These are phyloP conservation scores for Fraxinus angustifolia DNA, from an alignment of 305 asterid species.

Conservation along the genomic window DNA sequence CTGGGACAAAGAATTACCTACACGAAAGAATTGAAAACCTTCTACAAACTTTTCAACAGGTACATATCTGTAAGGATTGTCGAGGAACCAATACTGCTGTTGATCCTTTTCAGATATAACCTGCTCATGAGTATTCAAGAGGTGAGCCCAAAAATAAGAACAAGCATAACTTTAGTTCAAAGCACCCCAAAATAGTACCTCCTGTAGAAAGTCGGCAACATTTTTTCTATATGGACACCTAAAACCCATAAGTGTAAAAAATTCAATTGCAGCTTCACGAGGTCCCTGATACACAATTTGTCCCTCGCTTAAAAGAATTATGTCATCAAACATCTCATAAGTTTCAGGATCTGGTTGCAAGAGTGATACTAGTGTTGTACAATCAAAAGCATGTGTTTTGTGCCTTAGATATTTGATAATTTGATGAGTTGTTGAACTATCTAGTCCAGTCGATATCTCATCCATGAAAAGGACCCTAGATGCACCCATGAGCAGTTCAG, in stretches of 20 bases:
- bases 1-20: conserved; percentile 43
- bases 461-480: conserved; percentile 72
- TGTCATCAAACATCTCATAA: conserved; percentile 65
- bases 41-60: conserved; percentile 57
- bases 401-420: conserved; percentile 60
- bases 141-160: conserved; percentile 9
- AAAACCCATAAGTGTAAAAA: conserved; percentile 61
- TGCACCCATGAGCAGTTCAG: conserved; percentile 61
- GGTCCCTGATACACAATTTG: conserved; percentile 79
- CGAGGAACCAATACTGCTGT: conserved; percentile 65
- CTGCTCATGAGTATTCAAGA: conserved; percentile 32
- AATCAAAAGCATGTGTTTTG: conserved; percentile 54
- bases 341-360: conserved; percentile 85
- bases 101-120: conserved; percentile 69
- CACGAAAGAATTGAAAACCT: conserved; percentile 48
- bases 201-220: conserved; percentile 77
- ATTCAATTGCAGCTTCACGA: conserved; percentile 50
- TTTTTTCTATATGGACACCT: conserved; percentile 68
- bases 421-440: conserved; percentile 75
- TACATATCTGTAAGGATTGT: conserved; percentile 43
- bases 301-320: conserved; percentile 69
- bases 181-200: conserved; percentile 38
- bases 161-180: conserved; percentile 4
- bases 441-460: conserved; percentile 79
- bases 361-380: conserved; percentile 64